Conservation (phyloP, 208 protist species). For the Porcisia hertigi region DNA sequence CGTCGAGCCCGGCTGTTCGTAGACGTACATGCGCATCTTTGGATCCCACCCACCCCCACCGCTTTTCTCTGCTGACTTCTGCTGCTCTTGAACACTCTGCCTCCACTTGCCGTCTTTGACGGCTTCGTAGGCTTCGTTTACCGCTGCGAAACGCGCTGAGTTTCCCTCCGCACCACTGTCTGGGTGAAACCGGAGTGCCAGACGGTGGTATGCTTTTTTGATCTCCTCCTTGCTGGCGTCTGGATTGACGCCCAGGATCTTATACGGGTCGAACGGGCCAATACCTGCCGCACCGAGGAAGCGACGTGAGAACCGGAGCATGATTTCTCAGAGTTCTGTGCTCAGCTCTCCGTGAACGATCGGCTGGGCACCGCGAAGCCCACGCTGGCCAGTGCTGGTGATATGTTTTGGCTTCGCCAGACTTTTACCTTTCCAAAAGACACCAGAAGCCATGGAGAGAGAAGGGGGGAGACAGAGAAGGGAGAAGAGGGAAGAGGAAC, state of each 20-base stretch:
- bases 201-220: slow-evolving; percentile 66
- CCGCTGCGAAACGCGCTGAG: slow-evolving; percentile 64
- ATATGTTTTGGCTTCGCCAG: too few species aligned
- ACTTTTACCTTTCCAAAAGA: neutral
- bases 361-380: neutral
- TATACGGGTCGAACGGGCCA: slow-evolving; percentile 84
- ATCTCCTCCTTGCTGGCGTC: slow-evolving; percentile 68
- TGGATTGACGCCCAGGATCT: slow-evolving; percentile 69
- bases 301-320: slow-evolving; percentile 36
- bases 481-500: neutral
- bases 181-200: slow-evolving; percentile 78
- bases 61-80: neutral
- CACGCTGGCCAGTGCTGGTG: neutral
- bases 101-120: slow-evolving; percentile 66
- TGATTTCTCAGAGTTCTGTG: neutral
- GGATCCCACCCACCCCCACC: slow-evolving; percentile 48
- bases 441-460: neutral
- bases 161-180: slow-evolving; percentile 77
- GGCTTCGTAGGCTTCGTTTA: slow-evolving; percentile 85
- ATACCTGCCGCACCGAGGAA: slow-evolving; percentile 37
- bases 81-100: slow-evolving; percentile 2
- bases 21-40: slow-evolving; percentile 73
- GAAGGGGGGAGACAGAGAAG: neutral
- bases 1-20: slow-evolving; percentile 79
- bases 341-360: neutral